Evolutionary conservation across 148 eudicot species (phyloP), one percentile per base, ranked within the genome.

Genomic region (Rhododendron kiyosumense): DNA sequence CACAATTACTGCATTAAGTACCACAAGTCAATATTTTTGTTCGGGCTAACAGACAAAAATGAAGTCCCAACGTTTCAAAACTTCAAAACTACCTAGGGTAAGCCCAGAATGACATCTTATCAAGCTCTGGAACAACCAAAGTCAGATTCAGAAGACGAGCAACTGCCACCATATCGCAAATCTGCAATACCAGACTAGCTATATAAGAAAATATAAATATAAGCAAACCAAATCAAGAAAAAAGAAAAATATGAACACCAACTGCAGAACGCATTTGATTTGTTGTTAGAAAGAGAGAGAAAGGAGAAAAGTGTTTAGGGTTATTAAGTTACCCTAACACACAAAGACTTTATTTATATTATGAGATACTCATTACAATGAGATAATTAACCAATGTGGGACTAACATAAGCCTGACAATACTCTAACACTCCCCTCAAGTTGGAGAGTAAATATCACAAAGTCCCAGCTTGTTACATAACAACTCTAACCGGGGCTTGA

Each of bases 191-290:
- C 83, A 73, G 48, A 32, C 76, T 71, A 71, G 20, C 76, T 74
- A 78, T 38, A 28, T 41, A 46, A 65, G 82, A 67, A 46, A 85
- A 87, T n/a, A 6, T 32, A 87, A 83, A 5, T 46, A 86, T 48
- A 59, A 75, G 61, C 32, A 83, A 86, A 67, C 51, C 14, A 81
- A 41, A 84, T 13, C n/a, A 78, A 43, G 79, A 61, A 81, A 86
- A 85, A 75, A 38, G 69, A 80, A 78, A 79, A 1, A 86, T 28
- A 75, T 85, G 59, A 76, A 92, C 96, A 80, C 79, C 46, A 86
- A 96, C 99, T 94, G 95, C 99, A 89, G 99, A 93, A 81, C 99
- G 96, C 99, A 96, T 96, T 89, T 95, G 99, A 91, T 96, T 96
- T n/a, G n/a, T n/a, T n/a, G n/a, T n/a, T n/a, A n/a, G n/a, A n/a